Conservation (phyloP, 306 rosid species). For the Medicago lupulina region DNA sequence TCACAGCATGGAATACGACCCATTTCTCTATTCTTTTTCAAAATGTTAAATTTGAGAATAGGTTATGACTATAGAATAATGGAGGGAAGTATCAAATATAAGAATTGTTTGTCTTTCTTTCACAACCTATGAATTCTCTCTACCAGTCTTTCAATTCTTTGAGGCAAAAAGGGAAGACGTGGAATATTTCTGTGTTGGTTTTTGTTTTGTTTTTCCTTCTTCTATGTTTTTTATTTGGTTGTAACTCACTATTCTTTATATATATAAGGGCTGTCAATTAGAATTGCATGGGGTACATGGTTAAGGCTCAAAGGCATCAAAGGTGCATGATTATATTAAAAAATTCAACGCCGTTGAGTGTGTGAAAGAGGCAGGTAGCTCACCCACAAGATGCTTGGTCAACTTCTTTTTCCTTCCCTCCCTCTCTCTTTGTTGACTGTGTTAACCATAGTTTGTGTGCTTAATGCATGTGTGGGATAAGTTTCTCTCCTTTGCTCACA, state of each 20-base stretch:
- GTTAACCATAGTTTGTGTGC: slow-evolving; percentile 41
- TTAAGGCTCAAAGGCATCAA: slow-evolving; percentile 62
- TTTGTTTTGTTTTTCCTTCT: slow-evolving; percentile 21
- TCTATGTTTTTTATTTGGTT: slow-evolving; percentile 36
- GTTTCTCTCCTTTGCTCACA: slow-evolving; percentile 50
- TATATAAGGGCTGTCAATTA: slow-evolving; percentile 52
- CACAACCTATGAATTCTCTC: slow-evolving; percentile 38
- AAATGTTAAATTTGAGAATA: slow-evolving; percentile 17
- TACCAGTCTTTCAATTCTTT: slow-evolving; percentile 53
- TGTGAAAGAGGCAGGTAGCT: slow-evolving; percentile 92
- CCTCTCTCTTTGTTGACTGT: slow-evolving; percentile 50
- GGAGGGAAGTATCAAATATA: slow-evolving; percentile 22
- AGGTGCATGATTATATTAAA: slow-evolving; percentile 94
- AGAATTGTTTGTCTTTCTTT: slow-evolving; percentile 42
- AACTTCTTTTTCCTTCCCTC: slow-evolving; percentile 58
- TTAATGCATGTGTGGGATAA: slow-evolving; percentile 46
- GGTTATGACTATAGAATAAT: slow-evolving; percentile 39
- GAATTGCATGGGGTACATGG: slow-evolving; percentile 55
- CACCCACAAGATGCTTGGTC: slow-evolving; percentile 99
- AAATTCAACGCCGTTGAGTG: slow-evolving; percentile 97
- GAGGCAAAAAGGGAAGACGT: slow-evolving; percentile 47
- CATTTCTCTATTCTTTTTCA: slow-evolving; percentile 51
- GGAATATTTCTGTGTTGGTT: slow-evolving; percentile 47
- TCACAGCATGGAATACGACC: slow-evolving; percentile 93
- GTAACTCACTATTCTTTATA: slow-evolving; percentile 54